Base-by-base conservation (phyloP, 2,329 filamentous ascomycete species). In the Exophiala viscosa region DNA sequence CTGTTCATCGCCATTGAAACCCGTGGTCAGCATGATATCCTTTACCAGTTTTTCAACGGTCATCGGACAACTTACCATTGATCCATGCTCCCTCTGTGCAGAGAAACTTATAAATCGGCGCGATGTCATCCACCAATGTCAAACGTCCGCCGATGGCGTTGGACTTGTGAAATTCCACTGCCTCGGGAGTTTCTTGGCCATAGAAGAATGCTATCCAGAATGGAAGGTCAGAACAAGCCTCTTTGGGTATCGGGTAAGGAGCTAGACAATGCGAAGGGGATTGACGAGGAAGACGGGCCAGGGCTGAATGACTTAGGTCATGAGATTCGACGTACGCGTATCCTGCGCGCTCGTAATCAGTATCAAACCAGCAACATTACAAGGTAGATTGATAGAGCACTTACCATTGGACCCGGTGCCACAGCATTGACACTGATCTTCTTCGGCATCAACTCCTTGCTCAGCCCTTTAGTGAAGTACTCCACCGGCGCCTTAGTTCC, bases 11-110 rank as follows among this genome's bases (percentile, higher is more conserved):
- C 18, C n/a, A 11, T 8, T 3, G 20, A 20, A 34, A 32, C 11
- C 5, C 10, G 9, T 14, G 15, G 35, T 17, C 31, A 38, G 28
- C 10, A 39, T n/a, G n/a, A 36, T 17, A 1, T 5, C 14, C 23
- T n/a, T 52, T 23, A 46, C 32, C 13, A 41, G 11, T 14, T 46
- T 18, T 31, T 4, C 10, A 42, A 31, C 39, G 13, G 28, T n/a
- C 11, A 34, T 6, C 28, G 7, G 13, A 15, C 20, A 40, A 41
- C 41, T n/a, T 72, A 17, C 73, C 73, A 1, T 72, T 75, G 49
- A 76, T 72, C 72, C 73, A 76, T 10, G 58, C 61, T 5, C 73
- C 73, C 49, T 76, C 71, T 2, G 72, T 74, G 48, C 67, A 69
- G 14, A 76, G 62, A 63, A 76, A 76, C 20, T 66, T 67, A 33